Evolutionary conservation across 805 yeast genomes (phyloP), one percentile per base, ranked within the genome.

Genomic region (Scheffersomyces spartinae): DNA sequence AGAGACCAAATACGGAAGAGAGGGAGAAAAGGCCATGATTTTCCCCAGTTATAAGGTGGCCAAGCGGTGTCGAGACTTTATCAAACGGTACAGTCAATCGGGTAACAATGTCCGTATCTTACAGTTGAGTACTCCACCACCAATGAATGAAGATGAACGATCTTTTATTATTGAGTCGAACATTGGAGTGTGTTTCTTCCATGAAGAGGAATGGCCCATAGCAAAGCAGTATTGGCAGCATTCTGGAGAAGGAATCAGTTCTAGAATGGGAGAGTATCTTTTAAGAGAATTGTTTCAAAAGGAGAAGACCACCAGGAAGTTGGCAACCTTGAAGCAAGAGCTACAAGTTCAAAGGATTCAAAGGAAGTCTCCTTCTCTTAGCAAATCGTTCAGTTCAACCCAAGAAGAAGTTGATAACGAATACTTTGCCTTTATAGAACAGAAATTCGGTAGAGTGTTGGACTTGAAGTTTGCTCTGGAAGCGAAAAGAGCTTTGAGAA

Each of bases 221-320:
- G 86, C 91, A 20, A 85, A 83, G 45, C 73, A 73, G 40, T 91
- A 83, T 54, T 91, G 98, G 98, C 96, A 88, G 49, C 95, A 86
- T 43, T 62, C 94, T 0, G 99, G 99, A 15, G 96, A 88, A 50
- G 95, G 95, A n/a, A 70, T 91, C 15, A 82, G 95, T 9, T 82
- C 95, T 18, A 63, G 97, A 40, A 56, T 76, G 46, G 96, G 85
- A 1, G 95, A 86, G 49, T 91, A 83, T 42, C 73, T 81, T 24
- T 51, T 79, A 31, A 72, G 71, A 32, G 82, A 74, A 44, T 52
- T 79, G 43, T 65, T 39, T 13, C 37, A 32, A 12, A 29, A 28
- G 11, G 43, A 36, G 13, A 30, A 29, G 15, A 32, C 25, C 28
- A 33, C 24, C 16, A 35, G 26, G 11, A 16, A 17, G 13, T 9